Conservation (phyloP, 768 basidiomycete genomes). For the Neoboletus magnificus region DNA sequence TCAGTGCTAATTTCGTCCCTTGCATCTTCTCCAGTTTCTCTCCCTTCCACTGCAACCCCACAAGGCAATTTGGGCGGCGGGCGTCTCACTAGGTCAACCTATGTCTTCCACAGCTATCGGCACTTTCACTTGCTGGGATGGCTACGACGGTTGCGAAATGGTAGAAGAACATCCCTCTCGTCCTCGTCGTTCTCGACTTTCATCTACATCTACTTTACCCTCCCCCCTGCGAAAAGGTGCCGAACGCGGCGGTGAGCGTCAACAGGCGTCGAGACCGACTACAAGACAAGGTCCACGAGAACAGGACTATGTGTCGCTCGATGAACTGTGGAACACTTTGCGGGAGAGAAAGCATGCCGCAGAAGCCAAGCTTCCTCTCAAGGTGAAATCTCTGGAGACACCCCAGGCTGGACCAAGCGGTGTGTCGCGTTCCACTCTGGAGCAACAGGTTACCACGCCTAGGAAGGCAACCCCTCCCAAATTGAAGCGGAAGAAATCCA, state of each 20-base stretch:
- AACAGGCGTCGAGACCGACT: slow-evolving; percentile 13
- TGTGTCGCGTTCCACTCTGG: slow-evolving; percentile 22
- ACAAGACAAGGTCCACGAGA: slow-evolving; percentile 15
- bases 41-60: slow-evolving; percentile 18
- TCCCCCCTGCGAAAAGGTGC: slow-evolving; percentile 10
- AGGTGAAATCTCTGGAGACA: slow-evolving; percentile 63
- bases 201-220: slow-evolving; percentile 16
- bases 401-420: slow-evolving; percentile 21
- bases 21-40: slow-evolving; percentile 15
- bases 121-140: slow-evolving; percentile 34
- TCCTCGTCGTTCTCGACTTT: slow-evolving; percentile 21
- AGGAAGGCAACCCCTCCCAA: slow-evolving; percentile 37
- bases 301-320: slow-evolving; percentile 37
- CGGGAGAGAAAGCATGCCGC: slow-evolving; percentile 61
- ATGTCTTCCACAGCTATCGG: slow-evolving; percentile 34
- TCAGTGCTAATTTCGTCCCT: slow-evolving; percentile 25
- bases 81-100: slow-evolving; percentile 11
- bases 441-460: slow-evolving; percentile 20
- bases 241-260: slow-evolving; percentile 23
- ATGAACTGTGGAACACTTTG: slow-evolving; percentile 64
- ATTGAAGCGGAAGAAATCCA: slow-evolving; percentile 59
- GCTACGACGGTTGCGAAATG: slow-evolving; percentile 28
- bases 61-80: slow-evolving; percentile 20
- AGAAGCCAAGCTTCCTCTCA: slow-evolving; percentile 66
- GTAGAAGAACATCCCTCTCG: slow-evolving; percentile 16